A percentile compares a stretch with the other conserved stretches of the same genome.
Conservation (phyloP, 23 red algal genomes). For the Gracilaria domingensis region DNA sequence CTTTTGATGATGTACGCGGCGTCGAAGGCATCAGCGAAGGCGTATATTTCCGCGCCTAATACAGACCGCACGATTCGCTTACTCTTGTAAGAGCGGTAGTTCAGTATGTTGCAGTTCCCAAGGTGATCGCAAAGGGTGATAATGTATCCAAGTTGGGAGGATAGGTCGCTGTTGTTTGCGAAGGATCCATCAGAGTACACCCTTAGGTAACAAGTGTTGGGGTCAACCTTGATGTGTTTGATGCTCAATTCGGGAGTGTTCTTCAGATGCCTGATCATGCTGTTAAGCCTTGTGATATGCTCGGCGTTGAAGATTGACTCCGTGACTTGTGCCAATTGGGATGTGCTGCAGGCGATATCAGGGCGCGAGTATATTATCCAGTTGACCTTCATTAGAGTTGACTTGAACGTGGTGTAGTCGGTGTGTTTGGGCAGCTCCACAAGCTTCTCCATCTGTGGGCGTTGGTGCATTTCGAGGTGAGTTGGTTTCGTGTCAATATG, state of each 20-base stretch:
- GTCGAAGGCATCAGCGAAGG: slow-evolving; percentile 39
- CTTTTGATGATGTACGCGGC: slow-evolving; percentile 21
- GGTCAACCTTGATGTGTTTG: not conserved
- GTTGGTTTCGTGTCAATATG: not conserved
- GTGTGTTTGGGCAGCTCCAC: not conserved
- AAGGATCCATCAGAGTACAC: slow-evolving; percentile 18
- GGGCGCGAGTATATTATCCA: too few relatives aligned
- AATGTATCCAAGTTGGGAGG: slow-evolving; percentile 17
- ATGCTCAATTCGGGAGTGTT: not conserved
- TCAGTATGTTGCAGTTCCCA: not conserved
- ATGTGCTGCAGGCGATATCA: not conserved
- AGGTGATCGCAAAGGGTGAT: not conserved
- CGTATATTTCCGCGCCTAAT: slow-evolving; percentile 28
- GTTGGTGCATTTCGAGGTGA: not conserved
- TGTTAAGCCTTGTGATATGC: not conserved
- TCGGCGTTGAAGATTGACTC: not conserved
- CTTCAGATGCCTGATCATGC: slow-evolving; percentile 4
- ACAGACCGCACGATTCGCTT: not conserved
- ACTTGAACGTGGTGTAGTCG: not conserved
- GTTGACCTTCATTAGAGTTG: not conserved
- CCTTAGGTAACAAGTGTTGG: not conserved
- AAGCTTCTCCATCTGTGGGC: not conserved
- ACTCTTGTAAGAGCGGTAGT: not conserved
- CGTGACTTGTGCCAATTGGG: not conserved
- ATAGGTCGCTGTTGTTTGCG: not conserved